Evolutionary conservation across 139 green algal species (phyloP).

Genomic region (Coccomyxa sp.): DNA sequence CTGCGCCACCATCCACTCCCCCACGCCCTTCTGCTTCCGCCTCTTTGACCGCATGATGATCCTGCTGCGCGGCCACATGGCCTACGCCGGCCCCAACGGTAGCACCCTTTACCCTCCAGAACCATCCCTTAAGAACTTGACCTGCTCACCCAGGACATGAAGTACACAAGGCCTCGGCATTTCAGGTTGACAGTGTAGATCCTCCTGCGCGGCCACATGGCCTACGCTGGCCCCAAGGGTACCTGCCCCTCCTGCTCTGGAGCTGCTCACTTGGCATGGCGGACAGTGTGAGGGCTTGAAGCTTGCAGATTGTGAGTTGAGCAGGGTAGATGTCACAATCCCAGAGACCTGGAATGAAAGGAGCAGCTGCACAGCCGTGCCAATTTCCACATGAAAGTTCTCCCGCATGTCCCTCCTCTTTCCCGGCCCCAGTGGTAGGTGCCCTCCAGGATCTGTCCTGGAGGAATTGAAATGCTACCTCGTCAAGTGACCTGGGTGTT

Average conservation of each 20-base stretch:
- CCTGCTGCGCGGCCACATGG: constrained; percentile 40
- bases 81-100: constrained; percentile 49
- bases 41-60: constrained; percentile 66
- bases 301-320: background rate
- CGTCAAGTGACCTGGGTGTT: too few species aligned
- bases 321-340: too few species aligned
- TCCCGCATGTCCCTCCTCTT: too few species aligned
- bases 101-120: background rate
- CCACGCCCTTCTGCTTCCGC: constrained; percentile 50
- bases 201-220: constrained; percentile 40
- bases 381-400: too few species aligned
- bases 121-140: background rate
- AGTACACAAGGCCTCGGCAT: background rate
- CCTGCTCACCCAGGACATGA: background rate
- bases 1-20: constrained; percentile 62
- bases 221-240: constrained; percentile 49
- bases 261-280: background rate
- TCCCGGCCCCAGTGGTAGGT: too few species aligned
- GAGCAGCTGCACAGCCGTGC: too few species aligned
- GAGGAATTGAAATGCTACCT: too few species aligned
- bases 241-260: background rate
- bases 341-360: too few species aligned
- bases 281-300: background rate
- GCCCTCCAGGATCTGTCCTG: too few species aligned
- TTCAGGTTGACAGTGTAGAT: constrained; percentile 29